These are phyloP conservation scores for Hysterangium stoloniferum DNA, from an alignment of 768 basidiomycete genomes.

Conservation along the genomic window DNA sequence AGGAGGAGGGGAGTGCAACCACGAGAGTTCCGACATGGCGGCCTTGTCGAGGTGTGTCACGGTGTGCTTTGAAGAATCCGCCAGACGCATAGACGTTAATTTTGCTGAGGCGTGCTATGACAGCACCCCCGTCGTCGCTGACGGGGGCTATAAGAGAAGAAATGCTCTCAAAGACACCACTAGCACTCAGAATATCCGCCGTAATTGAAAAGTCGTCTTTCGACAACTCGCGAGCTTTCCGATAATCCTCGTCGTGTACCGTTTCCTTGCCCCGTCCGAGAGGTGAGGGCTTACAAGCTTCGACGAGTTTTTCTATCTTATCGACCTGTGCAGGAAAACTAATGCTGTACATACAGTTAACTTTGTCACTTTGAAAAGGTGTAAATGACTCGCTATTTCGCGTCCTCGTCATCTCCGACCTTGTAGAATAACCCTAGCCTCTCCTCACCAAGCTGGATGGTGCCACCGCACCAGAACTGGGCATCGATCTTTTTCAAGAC, in stretches of 20 bases:
- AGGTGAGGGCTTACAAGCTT: constrained; percentile 33
- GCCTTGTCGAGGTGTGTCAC: constrained; percentile 13
- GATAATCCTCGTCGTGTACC: constrained; percentile 37
- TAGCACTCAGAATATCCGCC: constrained; percentile 21
- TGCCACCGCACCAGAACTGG: too few species aligned
- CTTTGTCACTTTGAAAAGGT: too few species aligned
- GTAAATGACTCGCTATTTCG: too few species aligned
- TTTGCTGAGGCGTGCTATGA: constrained; percentile 27
- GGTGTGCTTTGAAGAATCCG: constrained; percentile 15
- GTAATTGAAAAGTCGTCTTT: constrained; percentile 26
- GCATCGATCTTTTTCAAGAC: too few species aligned
- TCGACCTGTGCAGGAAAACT: neutral
- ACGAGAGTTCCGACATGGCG: constrained; percentile 13
- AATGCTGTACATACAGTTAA: too few species aligned
- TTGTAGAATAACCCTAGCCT: too few species aligned
- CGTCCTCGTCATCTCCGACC: too few species aligned
- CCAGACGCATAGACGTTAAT: constrained; percentile 32
- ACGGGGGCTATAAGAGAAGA: constrained; percentile 16
- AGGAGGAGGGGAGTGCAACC: constrained; percentile 9
- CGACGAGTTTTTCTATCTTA: constrained; percentile 17
- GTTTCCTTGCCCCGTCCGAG: constrained; percentile 32
- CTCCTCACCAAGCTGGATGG: too few species aligned
- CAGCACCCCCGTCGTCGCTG: constrained; percentile 23
- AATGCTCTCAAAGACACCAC: constrained; percentile 21
- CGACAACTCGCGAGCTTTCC: constrained; percentile 41